Base-by-base conservation (phyloP, 2,329 filamentous ascomycete genomes). In the Colletotrichum kahawae region DNA sequence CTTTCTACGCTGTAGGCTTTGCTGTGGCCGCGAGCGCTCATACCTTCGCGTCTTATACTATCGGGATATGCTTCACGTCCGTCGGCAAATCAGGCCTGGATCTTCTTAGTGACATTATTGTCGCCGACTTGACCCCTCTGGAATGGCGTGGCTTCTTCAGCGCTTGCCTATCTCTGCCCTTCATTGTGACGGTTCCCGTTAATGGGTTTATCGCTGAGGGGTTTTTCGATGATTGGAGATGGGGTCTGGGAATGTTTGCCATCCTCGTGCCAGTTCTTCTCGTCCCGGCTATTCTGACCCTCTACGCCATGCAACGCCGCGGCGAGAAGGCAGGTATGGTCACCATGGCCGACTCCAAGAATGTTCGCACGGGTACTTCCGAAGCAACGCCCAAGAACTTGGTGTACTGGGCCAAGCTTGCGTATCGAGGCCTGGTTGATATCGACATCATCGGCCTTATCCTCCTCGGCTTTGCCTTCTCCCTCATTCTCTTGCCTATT, bases 401-500 rank as follows among this genome's bases (percentile, higher is more conserved):
- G 5, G 69, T 70, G 21, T 76, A 75, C 18, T 82, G 81, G 81
- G 63, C 36, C 7, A 67, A 77, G 33, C 76, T 79, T 56, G 33
- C 80, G 62, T 70, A 74, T 51, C 71, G 70, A 18, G 91, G 92
- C 78, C 80, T 88, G 18, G 83, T 89, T 54, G 89, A 93, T 72
- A 92, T 92, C 77, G 91, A 93, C 79, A 87, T 88, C 21, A 75
- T 89, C 63, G 91, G 91, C 7, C 84, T 92, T 27, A 73, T 92
- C 24, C 82, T 93, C 7, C 86, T 93, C 74, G 86, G 87, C n/a
- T 84, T 84, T 1, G 90, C 90, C 2, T 89, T 92, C 67, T 85
- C 88, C 0, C 82, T 93, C 16, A 90, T 94, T 76, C 84, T 94
- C 21, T 86, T 94, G 5, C 92, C 93, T 3, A 90, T 94, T 78